Evolutionary conservation across 768 basidiomycete species (phyloP).

Genomic region (Boletus fagicola): DNA sequence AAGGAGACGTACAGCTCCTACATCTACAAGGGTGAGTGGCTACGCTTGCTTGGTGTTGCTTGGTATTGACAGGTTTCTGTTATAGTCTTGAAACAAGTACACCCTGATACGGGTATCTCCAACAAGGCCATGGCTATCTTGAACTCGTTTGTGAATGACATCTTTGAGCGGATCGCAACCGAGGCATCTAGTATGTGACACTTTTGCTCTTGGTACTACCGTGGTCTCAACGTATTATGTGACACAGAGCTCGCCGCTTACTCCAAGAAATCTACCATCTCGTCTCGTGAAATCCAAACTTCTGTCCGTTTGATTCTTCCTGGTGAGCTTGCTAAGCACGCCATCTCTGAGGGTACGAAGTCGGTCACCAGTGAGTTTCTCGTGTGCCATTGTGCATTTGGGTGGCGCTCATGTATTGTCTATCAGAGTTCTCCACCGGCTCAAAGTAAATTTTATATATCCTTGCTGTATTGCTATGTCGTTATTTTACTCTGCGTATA

Average conservation of each 20-base stretch:
- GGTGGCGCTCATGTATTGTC: conserved; percentile 12
- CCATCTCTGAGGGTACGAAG: conserved; percentile 83
- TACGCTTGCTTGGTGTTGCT: background rate
- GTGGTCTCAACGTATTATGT: background rate
- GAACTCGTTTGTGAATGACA: conserved; percentile 83
- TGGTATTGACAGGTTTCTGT: background rate
- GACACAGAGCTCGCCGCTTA: conserved; percentile 71
- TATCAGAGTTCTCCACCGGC: conserved; percentile 57
- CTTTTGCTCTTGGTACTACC: background rate
- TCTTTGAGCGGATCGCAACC: conserved; percentile 77
- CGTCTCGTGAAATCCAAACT: conserved; percentile 89
- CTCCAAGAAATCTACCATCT: conserved; percentile 89
- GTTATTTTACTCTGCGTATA: conserved; percentile 32
- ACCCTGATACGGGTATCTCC: conserved; percentile 92
- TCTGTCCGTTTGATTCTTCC: conserved; percentile 80
- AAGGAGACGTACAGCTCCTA: conserved; percentile 85
- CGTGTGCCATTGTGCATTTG: background rate
- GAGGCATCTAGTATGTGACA: conserved; percentile 62
- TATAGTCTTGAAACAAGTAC: conserved; percentile 83
- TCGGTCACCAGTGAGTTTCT: conserved; percentile 59
- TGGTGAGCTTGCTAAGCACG: conserved; percentile 84
- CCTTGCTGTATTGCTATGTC: conserved; percentile 33
- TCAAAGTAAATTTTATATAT: conserved; percentile 44
- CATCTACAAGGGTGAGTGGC: conserved; percentile 69
- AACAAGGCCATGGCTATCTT: conserved; percentile 86